Evolutionary conservation across 495 filamentous ascomycete genomes (phyloP).

Genomic region (Margaritispora aquatica): DNA sequence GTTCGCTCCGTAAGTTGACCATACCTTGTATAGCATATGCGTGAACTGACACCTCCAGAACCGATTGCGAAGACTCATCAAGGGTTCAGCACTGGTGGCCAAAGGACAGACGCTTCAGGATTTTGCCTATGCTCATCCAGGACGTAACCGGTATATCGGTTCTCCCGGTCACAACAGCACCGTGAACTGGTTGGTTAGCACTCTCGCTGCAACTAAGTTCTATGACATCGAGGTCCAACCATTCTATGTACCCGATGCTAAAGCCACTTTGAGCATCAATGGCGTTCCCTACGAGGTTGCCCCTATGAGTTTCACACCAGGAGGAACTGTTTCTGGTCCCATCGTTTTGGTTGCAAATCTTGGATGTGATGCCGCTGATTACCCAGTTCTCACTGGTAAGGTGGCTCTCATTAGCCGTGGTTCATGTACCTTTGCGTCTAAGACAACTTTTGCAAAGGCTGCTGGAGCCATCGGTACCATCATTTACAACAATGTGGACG

Average conservation of each 20-base stretch:
- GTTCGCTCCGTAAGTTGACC: not conserved
- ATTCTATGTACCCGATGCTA: slow-evolving; percentile 37
- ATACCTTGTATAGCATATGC: not conserved
- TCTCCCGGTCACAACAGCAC: slow-evolving; percentile 56
- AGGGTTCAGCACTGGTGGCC: slow-evolving; percentile 1
- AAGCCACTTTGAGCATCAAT: slow-evolving; percentile 30
- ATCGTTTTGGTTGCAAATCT: slow-evolving; percentile 45
- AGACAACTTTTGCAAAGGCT: slow-evolving; percentile 50
- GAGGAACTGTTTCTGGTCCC: slow-evolving; percentile 24
- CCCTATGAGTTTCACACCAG: slow-evolving; percentile 34
- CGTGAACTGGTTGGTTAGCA: slow-evolving; percentile 52
- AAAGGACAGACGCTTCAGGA: slow-evolving; percentile 9
- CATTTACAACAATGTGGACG: slow-evolving; percentile 61
- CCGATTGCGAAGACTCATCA: slow-evolving; percentile 3
- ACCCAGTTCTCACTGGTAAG: slow-evolving; percentile 44
- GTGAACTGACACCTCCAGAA: not conserved
- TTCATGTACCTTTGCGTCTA: slow-evolving; percentile 52
- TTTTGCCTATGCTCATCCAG: slow-evolving; percentile 39
- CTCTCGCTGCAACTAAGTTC: slow-evolving; percentile 30
- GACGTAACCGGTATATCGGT: slow-evolving; percentile 54
- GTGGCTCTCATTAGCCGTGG: slow-evolving; percentile 61
- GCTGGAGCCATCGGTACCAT: slow-evolving; percentile 53
- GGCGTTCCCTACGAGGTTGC: slow-evolving; percentile 21
- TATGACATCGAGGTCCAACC: slow-evolving; percentile 45
- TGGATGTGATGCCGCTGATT: slow-evolving; percentile 48